Conservation (phyloP, 805 yeast species). For the Metschnikowia corniflorae region DNA sequence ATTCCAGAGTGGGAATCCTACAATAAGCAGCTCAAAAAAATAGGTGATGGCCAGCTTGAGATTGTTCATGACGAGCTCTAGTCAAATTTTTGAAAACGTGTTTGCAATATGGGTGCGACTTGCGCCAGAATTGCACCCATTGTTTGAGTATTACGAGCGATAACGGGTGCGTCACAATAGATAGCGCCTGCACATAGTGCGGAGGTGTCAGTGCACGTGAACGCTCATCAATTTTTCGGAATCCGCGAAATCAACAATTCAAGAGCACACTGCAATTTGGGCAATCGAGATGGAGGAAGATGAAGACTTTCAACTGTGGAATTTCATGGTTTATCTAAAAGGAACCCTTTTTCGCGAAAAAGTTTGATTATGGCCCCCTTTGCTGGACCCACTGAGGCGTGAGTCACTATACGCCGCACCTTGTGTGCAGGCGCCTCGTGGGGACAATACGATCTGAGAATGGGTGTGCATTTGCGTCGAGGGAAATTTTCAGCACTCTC, state of each 20-base stretch:
- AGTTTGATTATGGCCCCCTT: too few species aligned
- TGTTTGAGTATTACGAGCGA: conserved; percentile 2
- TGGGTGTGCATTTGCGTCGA: too few species aligned
- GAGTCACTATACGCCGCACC: too few species aligned
- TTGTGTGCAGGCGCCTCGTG: conserved; percentile 9
- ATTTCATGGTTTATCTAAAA: too few species aligned
- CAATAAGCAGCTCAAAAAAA: conserved; percentile 47
- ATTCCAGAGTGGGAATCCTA: conserved; percentile 75
- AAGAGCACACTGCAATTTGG: too few species aligned
- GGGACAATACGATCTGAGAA: too few species aligned
- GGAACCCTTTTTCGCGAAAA: too few species aligned
- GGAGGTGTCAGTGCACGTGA: conserved; percentile 14
- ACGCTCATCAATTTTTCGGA: conserved; percentile 6
- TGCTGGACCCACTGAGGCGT: too few species aligned
- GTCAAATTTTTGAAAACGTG: not conserved
- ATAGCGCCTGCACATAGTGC: conserved; percentile 6
- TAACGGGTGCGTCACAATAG: conserved; percentile 4
- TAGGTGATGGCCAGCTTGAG: conserved; percentile 6
- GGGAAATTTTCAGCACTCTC: too few species aligned
- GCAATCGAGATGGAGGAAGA: too few species aligned
- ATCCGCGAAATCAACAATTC: too few species aligned
- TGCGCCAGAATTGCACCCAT: conserved; percentile 6
- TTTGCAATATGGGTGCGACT: not conserved
- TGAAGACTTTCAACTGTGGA: too few species aligned
- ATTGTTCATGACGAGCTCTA: conserved; percentile 17